phyloP scores from a whole-genome alignment of 345 rosid species.

The Schrenkiella parvula region DNA sequence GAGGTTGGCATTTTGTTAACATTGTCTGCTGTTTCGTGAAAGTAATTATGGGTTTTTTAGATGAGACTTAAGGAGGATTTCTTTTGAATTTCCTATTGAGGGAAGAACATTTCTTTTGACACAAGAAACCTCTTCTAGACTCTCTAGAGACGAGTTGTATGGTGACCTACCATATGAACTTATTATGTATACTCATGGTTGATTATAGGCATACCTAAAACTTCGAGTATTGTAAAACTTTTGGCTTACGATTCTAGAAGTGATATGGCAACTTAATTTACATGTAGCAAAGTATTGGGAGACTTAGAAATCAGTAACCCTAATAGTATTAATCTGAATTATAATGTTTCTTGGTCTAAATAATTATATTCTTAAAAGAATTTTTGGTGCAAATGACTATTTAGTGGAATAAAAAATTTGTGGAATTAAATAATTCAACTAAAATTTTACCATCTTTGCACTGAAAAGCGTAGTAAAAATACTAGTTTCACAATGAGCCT shows the following conservation, averaged over 20 bases:
- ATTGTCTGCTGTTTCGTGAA: neutral
- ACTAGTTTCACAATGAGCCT: too few relatives aligned
- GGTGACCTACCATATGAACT: neutral
- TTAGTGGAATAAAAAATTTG: too few relatives aligned
- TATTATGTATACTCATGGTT: conserved; percentile 1
- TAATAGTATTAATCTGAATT: too few relatives aligned
- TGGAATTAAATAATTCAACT: too few relatives aligned
- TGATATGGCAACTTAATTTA: too few relatives aligned
- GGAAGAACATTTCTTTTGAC: neutral
- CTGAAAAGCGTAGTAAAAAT: too few relatives aligned
- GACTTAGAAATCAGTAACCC: too few relatives aligned
- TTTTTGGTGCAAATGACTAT: too few relatives aligned
- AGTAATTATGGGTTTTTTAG: neutral
- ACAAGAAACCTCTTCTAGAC: neutral
- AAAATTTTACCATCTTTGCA: too few relatives aligned
- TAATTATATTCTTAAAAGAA: too few relatives aligned
- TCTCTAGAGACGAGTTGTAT: neutral
- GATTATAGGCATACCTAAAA: conserved; percentile 10
- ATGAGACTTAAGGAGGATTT: neutral
- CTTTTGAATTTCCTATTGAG: neutral
- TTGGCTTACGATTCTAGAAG: neutral
- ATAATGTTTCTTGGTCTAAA: too few relatives aligned
- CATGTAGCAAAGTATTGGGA: too few relatives aligned
- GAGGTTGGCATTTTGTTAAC: neutral
- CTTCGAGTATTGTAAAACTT: neutral